These are phyloP conservation scores for Chaetomium sp. DNA, from an alignment of 2,329 filamentous ascomycete species.

Conservation along the genomic window DNA sequence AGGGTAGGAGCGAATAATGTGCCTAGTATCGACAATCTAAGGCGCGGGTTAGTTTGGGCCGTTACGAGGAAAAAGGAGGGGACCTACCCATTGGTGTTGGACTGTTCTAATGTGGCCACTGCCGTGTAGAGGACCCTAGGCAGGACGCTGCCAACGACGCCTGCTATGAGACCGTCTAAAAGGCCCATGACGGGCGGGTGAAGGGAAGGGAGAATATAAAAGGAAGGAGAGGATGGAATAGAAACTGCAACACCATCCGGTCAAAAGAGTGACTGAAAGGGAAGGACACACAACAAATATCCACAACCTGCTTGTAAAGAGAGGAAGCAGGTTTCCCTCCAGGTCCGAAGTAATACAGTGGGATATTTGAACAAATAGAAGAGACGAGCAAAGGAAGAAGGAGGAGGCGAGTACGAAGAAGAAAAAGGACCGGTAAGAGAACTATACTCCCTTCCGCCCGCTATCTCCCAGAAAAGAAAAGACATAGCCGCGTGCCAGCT, in stretches of 20 bases:
- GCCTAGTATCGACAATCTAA: constrained; percentile 37
- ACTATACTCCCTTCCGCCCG: too few species aligned
- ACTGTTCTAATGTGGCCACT: constrained; percentile 27
- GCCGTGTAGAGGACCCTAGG: constrained; percentile 18
- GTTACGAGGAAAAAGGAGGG: too few species aligned
- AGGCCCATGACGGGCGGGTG: constrained; percentile 24
- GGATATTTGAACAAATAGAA: constrained; percentile 4
- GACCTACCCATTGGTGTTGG: constrained; percentile 36
- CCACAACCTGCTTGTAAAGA: background rate
- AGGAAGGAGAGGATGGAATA: background rate
- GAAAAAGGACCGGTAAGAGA: background rate
- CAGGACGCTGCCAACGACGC: constrained; percentile 8
- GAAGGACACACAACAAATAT: constrained; percentile 1
- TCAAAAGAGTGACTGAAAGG: constrained; percentile 14
- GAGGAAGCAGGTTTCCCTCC: constrained; percentile 1
- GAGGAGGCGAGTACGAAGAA: background rate
- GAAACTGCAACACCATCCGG: background rate
- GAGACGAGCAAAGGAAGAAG: background rate
- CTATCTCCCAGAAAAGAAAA: too few species aligned
- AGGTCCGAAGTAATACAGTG: constrained; percentile 8
- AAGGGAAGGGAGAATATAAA: constrained; percentile 3
- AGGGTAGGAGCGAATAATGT: constrained; percentile 34
- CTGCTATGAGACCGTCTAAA: constrained; percentile 14
- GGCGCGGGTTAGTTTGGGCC: too few species aligned
- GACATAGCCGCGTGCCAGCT: too few species aligned